phyloP scores from a whole-genome alignment of 2,329 filamentous ascomycete species.

The Mycogone perniciosa region DNA sequence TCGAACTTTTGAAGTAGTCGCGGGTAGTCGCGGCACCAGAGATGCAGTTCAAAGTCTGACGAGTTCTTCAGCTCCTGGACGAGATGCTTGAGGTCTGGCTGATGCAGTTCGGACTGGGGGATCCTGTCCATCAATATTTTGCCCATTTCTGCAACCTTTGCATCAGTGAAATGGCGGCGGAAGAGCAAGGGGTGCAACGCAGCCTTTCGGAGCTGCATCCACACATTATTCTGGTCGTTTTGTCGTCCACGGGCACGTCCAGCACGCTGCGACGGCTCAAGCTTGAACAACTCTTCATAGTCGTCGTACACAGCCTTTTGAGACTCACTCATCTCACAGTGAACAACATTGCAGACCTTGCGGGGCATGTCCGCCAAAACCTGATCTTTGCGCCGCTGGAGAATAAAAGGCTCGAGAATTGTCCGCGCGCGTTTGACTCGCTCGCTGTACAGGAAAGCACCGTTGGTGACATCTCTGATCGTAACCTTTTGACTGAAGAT shows the following conservation, averaged over 20 bases:
- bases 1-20: constrained; percentile 47
- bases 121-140: constrained; percentile 68
- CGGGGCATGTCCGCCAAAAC: constrained; percentile 77
- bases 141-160: constrained; percentile 69
- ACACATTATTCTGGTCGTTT: constrained; percentile 60
- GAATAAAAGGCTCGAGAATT: constrained; percentile 91
- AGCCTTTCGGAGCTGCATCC: constrained; percentile 89
- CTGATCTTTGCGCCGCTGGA: constrained; percentile 89
- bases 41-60: constrained; percentile 60
- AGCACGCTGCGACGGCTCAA: constrained; percentile 49
- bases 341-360: constrained; percentile 72
- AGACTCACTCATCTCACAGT: constrained; percentile 68
- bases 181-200: constrained; percentile 89
- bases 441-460: constrained; percentile 77
- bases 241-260: constrained; percentile 41
- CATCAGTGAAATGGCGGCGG: constrained; percentile 70
- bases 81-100: constrained; percentile 46
- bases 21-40: constrained; percentile 56
- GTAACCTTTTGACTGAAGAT: constrained; percentile 92
- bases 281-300: constrained; percentile 57
- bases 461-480: constrained; percentile 71
- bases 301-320: constrained; percentile 70
- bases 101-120: constrained; percentile 46
- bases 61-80: constrained; percentile 50
- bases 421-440: constrained; percentile 80